Conservation (phyloP, 176 grass and related monocot species). For the Neostapfia colusana region DNA sequence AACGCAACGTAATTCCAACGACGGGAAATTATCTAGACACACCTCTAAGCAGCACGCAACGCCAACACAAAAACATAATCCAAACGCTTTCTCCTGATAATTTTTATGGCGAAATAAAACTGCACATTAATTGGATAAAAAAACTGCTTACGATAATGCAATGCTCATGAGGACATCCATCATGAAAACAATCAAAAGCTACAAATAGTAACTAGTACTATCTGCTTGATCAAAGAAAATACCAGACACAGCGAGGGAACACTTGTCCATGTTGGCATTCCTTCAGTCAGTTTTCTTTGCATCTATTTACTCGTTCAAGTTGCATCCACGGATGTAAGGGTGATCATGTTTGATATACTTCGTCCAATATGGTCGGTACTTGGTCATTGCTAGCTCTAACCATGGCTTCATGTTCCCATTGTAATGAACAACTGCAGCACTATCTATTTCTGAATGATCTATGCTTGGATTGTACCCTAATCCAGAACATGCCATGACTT, state of each 20-base stretch:
- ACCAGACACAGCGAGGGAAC: background rate
- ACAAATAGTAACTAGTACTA: constrained; percentile 11
- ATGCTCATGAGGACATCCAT: constrained; percentile 1
- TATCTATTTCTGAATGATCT: constrained; percentile 86
- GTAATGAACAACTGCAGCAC: constrained; percentile 87
- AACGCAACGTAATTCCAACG: background rate
- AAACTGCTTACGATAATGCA: constrained; percentile 23
- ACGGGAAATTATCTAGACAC: background rate
- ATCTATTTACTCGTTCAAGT: constrained; percentile 67
- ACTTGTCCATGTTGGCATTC: constrained; percentile 6
- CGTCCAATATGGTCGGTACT: constrained; percentile 89
- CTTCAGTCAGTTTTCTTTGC: constrained; percentile 2
- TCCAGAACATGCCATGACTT: constrained; percentile 99
- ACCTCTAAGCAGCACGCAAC: background rate
- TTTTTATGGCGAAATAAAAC: constrained; percentile 5
- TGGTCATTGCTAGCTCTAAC: constrained; percentile 96
- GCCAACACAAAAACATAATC: background rate
- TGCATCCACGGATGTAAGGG: constrained; percentile 81
- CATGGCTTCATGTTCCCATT: constrained; percentile 99
- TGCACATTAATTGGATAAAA: constrained; percentile 48
- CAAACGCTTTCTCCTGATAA: no score
- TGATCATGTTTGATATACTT: constrained; percentile 97
- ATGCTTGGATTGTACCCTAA: constrained; percentile 97
- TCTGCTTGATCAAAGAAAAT: background rate
- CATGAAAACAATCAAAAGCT: background rate